Evolutionary conservation across 176 grass and related monocot genomes (phyloP).

Genomic region (Rhipidocladum racemiflorum): DNA sequence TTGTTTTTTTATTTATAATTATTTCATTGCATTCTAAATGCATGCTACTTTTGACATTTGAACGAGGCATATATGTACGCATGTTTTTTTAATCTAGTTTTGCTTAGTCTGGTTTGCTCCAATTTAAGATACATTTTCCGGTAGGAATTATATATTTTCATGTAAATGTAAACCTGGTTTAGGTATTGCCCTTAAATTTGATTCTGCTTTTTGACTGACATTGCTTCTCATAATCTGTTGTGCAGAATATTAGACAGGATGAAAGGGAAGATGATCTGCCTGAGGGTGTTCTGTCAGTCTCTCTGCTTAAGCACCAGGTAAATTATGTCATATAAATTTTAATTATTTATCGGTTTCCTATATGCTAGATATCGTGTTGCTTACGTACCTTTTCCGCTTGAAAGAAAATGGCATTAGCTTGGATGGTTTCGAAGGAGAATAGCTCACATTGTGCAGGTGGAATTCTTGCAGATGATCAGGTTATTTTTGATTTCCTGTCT

Average conservation of each 20-base stretch:
- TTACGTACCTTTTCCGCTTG: constrained; percentile 32
- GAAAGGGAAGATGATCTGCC: constrained; percentile 84
- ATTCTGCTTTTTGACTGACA: constrained; percentile 17
- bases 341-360: constrained; percentile 23
- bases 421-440: constrained; percentile 97
- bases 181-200: constrained; percentile 4
- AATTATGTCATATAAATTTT: not conserved
- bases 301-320: constrained; percentile 96
- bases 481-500: constrained; percentile 39
- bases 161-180: constrained; percentile 6
- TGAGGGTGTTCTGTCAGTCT: constrained; percentile 73
- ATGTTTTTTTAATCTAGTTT: not conserved
- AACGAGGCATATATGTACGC: not conserved
- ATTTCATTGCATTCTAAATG: not conserved
- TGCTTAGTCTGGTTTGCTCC: not conserved
- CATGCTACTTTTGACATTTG: not conserved
- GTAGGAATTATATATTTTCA: constrained; percentile 24
- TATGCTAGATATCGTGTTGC: constrained; percentile 20
- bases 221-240: constrained; percentile 36
- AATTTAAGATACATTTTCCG: not conserved
- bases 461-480: constrained; percentile 99
- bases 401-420: constrained; percentile 98
- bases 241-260: constrained; percentile 72
- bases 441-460: constrained; percentile 88
- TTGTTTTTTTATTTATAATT: no score